Percentiles rank a stretch among this genome's conserved stretches.
These are phyloP conservation scores for Lasiodiplodia hormozganensis DNA, from an alignment of 2,329 filamentous ascomycete species.

Conservation along the genomic window DNA sequence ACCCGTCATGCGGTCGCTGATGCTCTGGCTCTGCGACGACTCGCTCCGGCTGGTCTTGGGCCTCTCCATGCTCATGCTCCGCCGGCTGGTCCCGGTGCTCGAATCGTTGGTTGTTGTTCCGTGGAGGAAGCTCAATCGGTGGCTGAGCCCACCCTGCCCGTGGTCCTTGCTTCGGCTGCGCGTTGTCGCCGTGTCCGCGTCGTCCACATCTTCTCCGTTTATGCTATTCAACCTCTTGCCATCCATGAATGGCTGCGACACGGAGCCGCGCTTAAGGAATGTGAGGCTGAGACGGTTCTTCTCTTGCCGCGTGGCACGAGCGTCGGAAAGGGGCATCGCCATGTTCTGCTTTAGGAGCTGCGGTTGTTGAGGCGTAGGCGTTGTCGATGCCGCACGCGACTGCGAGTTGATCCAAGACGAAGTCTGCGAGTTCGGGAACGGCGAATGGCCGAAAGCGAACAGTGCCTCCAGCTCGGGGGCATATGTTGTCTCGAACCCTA, in stretches of 20 bases:
- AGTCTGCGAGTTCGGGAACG: constrained; percentile 41
- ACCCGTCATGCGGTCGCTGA: constrained; percentile 48
- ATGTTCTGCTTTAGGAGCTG: constrained; percentile 18
- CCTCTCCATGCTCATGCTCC: constrained; percentile 34
- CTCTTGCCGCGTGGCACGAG: constrained; percentile 40
- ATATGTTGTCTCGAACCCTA: constrained; percentile 56
- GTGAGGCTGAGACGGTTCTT: constrained; percentile 49
- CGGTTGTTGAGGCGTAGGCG: constrained; percentile 16
- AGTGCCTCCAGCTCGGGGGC: constrained; percentile 51
- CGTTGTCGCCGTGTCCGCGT: constrained; percentile 26
- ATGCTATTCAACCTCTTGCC: constrained; percentile 3
- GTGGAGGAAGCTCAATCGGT: constrained; percentile 40
- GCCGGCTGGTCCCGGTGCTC: constrained; percentile 27
- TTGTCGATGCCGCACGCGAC: constrained; percentile 26
- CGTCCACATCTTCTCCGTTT: neutral
- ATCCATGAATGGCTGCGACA: constrained; percentile 7
- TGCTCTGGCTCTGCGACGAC: constrained; percentile 48
- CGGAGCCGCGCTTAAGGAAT: constrained; percentile 46
- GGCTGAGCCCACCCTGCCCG: constrained; percentile 1
- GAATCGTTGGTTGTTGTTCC: constrained; percentile 31
- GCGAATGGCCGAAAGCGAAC: constrained; percentile 42
- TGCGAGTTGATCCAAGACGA: constrained; percentile 42
- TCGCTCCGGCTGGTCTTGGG: constrained; percentile 34
- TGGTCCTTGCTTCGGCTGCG: constrained; percentile 43
- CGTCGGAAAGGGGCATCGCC: constrained; percentile 3